phyloP scores from a whole-genome alignment of 306 rosid genomes.

The Astragalus glycyphyllos region DNA sequence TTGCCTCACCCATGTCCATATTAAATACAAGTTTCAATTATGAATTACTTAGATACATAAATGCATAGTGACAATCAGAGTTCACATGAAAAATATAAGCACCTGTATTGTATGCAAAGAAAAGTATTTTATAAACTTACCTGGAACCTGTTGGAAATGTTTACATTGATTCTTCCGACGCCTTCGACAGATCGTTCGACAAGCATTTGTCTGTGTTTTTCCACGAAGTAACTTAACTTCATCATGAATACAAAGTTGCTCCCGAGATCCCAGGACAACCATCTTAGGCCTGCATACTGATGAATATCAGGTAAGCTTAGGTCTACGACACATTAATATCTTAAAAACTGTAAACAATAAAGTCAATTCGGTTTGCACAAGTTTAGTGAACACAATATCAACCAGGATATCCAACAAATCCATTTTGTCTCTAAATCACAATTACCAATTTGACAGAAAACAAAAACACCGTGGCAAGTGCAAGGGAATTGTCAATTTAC shows the following conservation, averaged over 20 bases:
- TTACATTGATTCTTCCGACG: slow-evolving; percentile 56
- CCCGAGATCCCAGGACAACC: slow-evolving; percentile 91
- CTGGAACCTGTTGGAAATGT: slow-evolving; percentile 56
- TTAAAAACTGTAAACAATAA: slow-evolving; percentile 1
- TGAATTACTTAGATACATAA: neutral
- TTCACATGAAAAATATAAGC: slow-evolving; percentile 17
- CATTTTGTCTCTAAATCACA: slow-evolving; percentile 17
- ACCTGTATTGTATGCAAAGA: neutral
- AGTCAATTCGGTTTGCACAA: slow-evolving; percentile 6
- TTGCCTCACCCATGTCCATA: neutral
- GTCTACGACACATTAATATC: slow-evolving; percentile 32
- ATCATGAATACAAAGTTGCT: slow-evolving; percentile 93
- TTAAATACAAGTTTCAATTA: slow-evolving; percentile 17
- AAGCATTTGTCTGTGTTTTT: slow-evolving; percentile 78
- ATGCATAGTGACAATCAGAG: neutral
- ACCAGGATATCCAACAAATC: slow-evolving; percentile 20
- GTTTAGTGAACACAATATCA: slow-evolving; percentile 30
- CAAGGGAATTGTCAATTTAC: slow-evolving; percentile 17
- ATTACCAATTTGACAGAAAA: slow-evolving; percentile 25
- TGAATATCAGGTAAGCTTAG: slow-evolving; percentile 32
- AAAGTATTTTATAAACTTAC: slow-evolving; percentile 47
- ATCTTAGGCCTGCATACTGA: slow-evolving; percentile 81
- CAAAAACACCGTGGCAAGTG: neutral
- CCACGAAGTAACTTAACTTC: slow-evolving; percentile 79
- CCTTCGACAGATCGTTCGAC: slow-evolving; percentile 67